A percentile compares a stretch with the other conserved stretches of the same genome.
Evolutionary conservation across 192 early-diverging fungal genomes (phyloP).

Genomic region (Nowakowskiella sp.): DNA sequence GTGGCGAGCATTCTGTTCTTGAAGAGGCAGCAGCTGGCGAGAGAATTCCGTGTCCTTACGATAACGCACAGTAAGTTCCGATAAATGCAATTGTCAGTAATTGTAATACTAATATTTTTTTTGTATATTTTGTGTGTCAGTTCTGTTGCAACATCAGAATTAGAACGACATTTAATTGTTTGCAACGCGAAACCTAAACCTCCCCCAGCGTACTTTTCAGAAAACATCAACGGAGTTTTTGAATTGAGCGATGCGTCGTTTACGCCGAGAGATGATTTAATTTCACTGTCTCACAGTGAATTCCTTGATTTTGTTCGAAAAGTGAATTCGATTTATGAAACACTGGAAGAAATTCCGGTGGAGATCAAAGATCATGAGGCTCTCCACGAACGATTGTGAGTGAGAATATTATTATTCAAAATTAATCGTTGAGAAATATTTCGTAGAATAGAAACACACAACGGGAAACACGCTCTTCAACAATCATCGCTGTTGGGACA

Average conservation of each 20-base stretch:
- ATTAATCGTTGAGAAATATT: neutral
- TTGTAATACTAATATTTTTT: neutral
- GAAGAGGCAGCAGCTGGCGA: conserved; percentile 18
- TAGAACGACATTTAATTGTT: conserved; percentile 50
- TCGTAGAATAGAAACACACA: neutral
- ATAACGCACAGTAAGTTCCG: conserved; percentile 57
- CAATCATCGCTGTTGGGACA: conserved; percentile 80
- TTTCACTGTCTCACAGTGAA: conserved; percentile 3
- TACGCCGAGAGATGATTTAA: conserved; percentile 5
- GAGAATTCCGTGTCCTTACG: conserved; percentile 68
- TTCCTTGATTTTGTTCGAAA: conserved; percentile 15
- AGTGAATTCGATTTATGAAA: conserved; percentile 10
- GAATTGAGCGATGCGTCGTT: conserved; percentile 3
- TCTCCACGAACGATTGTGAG: conserved; percentile 12
- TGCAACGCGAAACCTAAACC: conserved; percentile 60
- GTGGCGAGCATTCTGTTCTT: conserved; percentile 59
- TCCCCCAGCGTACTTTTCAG: conserved; percentile 19
- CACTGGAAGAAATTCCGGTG: conserved; percentile 3
- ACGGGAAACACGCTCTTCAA: conserved; percentile 49
- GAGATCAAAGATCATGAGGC: conserved; percentile 23
- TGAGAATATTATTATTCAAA: neutral
- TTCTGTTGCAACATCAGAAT: conserved; percentile 40
- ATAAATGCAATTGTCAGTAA: neutral
- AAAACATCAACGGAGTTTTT: conserved; percentile 33
- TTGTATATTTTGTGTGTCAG: conserved; percentile 13